These are phyloP conservation scores for Ceratocystis lukuohia DNA, from an alignment of 2,329 filamentous ascomycete species.

Conservation along the genomic window DNA sequence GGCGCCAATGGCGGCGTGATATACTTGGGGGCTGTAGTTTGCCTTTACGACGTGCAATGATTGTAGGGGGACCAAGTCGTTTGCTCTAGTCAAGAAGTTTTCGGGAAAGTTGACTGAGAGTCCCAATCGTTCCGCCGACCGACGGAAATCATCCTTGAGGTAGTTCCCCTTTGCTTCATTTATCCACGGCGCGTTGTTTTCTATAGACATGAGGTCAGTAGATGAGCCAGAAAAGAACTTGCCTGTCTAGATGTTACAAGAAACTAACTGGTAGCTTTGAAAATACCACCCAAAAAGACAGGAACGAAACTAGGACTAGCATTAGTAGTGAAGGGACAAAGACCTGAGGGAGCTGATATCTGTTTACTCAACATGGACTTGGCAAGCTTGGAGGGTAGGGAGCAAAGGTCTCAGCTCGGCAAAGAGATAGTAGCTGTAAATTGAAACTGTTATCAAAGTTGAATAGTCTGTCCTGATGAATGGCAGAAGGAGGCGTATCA, in stretches of 20 bases:
- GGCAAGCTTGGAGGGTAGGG: constrained; percentile 40
- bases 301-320: constrained; percentile 47
- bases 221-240: not conserved
- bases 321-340: not conserved
- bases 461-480: not conserved
- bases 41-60: constrained; percentile 53
- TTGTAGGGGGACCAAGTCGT: constrained; percentile 46
- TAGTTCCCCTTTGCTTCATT: constrained; percentile 54
- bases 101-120: constrained; percentile 28
- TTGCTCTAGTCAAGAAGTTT: constrained; percentile 32
- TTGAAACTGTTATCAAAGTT: constrained; percentile 40
- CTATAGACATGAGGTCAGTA: constrained; percentile 27
- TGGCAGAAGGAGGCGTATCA: not conserved
- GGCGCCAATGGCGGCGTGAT: constrained; percentile 39
- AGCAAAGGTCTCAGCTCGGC: constrained; percentile 45
- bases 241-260: not conserved
- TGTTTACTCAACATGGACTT: constrained; percentile 52
- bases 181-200: constrained; percentile 63
- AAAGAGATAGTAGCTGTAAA: constrained; percentile 45
- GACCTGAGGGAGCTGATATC: not conserved
- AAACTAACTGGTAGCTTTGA: constrained; percentile 38
- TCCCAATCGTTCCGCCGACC: constrained; percentile 30
- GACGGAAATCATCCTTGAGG: constrained; percentile 30
- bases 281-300: constrained; percentile 57
- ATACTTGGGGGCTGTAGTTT: constrained; percentile 36